These are phyloP conservation scores for Lathyrus oleraceus DNA, from an alignment of 306 rosid species.

Conservation along the genomic window DNA sequence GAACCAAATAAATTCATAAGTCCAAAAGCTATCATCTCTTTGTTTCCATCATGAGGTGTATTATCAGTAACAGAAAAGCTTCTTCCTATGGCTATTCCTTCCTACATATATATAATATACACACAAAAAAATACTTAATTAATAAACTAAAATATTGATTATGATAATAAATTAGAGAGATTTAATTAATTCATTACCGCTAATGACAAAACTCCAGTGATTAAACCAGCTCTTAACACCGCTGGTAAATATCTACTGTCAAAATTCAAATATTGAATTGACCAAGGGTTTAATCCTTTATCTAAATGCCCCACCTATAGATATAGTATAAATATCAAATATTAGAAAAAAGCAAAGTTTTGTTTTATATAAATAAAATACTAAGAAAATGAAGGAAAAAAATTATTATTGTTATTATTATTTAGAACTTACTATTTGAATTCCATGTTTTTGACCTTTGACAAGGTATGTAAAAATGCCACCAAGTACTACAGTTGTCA, in stretches of 20 bases:
- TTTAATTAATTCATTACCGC: constrained; percentile 55
- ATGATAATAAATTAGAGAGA: not conserved
- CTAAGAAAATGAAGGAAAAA: not conserved
- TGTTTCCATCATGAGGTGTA: constrained; percentile 85
- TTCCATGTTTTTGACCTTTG: constrained; percentile 63
- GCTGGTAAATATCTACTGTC: constrained; percentile 49
- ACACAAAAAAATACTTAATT: not conserved
- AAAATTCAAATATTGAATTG: constrained; percentile 56
- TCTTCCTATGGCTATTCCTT: constrained; percentile 96
- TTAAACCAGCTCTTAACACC: constrained; percentile 49
- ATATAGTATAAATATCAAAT: not conserved
- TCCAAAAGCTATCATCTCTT: constrained; percentile 89
- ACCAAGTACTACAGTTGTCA: constrained; percentile 54
- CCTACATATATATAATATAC: constrained; percentile 42
- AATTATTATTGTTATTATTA: not conserved
- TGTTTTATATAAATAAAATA: not conserved
- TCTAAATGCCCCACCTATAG: constrained; percentile 75
- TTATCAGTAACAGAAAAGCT: constrained; percentile 69
- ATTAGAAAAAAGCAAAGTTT: not conserved
- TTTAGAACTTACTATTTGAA: constrained; percentile 54
- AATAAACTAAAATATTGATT: not conserved
- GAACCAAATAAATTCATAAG: constrained; percentile 84
- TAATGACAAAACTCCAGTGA: constrained; percentile 70
- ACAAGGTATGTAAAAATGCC: constrained; percentile 58
- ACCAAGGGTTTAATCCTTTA: constrained; percentile 73